Conservation (phyloP, 208 protist species). For the Phytomonas serpens region DNA sequence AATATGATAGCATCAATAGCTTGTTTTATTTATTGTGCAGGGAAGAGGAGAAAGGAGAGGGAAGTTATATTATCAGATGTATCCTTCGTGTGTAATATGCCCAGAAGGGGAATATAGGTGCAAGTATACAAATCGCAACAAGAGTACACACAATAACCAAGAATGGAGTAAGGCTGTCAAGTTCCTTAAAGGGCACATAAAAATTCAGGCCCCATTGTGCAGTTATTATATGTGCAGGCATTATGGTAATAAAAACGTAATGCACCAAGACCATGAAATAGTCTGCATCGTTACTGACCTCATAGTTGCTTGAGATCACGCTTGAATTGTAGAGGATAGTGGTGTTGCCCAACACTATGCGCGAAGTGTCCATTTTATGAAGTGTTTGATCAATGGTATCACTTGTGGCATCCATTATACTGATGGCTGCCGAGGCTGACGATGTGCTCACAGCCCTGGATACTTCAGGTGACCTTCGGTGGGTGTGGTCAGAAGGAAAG, state of each 20-base stretch:
- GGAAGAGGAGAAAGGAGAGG: too few species aligned
- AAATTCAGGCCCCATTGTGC: slow-evolving; percentile 70
- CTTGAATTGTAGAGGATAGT: slow-evolving; percentile 60
- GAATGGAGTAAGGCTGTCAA: slow-evolving; percentile 32
- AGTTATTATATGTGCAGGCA: slow-evolving; percentile 45
- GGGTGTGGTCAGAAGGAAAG: neutral
- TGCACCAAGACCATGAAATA: slow-evolving; percentile 36
- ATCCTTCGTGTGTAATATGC: slow-evolving; percentile 24
- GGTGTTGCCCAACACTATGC: slow-evolving; percentile 39
- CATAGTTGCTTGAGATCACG: slow-evolving; percentile 30
- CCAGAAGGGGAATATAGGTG: slow-evolving; percentile 30
- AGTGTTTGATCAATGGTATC: slow-evolving; percentile 15
- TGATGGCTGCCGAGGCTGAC: neutral
- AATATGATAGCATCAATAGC: slow-evolving; percentile 1
- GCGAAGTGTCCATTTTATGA: slow-evolving; percentile 32
- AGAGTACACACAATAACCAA: slow-evolving; percentile 35
- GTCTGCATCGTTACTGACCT: slow-evolving; percentile 35
- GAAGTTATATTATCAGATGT: slow-evolving; percentile 32
- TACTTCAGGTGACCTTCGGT: neutral
- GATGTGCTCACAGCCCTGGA: neutral
- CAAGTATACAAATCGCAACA: slow-evolving; percentile 13
- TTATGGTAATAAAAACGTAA: slow-evolving; percentile 31
- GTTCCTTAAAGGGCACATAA: slow-evolving; percentile 27
- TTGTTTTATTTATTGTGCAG: neutral
- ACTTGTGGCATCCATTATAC: neutral